Base-by-base conservation (phyloP, 192 early-diverging fungal genomes). In the Coemansia sp. region DNA sequence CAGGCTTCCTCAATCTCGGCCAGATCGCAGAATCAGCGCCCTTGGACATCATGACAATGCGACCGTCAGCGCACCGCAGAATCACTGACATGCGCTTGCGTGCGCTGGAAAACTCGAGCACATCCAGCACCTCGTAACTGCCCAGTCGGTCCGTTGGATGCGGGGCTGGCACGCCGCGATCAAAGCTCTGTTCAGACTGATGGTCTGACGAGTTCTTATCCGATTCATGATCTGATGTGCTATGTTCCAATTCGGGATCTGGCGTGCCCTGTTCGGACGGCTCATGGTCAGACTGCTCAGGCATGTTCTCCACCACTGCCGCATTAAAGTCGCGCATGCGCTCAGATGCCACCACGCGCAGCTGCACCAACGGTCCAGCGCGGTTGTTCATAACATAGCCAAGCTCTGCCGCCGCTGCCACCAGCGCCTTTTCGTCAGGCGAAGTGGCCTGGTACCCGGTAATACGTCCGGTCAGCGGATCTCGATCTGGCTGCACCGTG, bases 71-170 rank as follows among this genome's bases (percentile, higher is more conserved):
- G 58, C 86, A 84, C 25, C 86, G 79, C 56, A 90, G 83, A 32
- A 97, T 82, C 6, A 92, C 85, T 0, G 88, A 90, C 94, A 95
- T 95, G 35, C 94, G 87, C 67, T 97, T 97, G 19, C 94, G 86
- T 52, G 89, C 89, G 52, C 86, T 88, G 0, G 88, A 88, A 71
- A 97, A 97, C 64, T 97, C 94, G 24, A 97, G 72, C 6, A 89
- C 75, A 63, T 89, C 86, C 37, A 96, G 78, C 19, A 93, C 74
- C 64, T 81, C 78, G 57, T 81, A 81, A 59, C 68, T 75, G 59
- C 73, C 78, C 58, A 75, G 60, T 0, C 70, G 62, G 53, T 72
- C 78, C 0, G 69, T 72, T 1, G 68, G 73, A 4, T 72, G 65
- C n/a, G 78, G 73, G 15, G 73, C 69, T 0, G 73, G 72, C 25